phyloP scores from a whole-genome alignment of 2,329 filamentous ascomycete genomes.

The Penicillium hesseltinei region DNA sequence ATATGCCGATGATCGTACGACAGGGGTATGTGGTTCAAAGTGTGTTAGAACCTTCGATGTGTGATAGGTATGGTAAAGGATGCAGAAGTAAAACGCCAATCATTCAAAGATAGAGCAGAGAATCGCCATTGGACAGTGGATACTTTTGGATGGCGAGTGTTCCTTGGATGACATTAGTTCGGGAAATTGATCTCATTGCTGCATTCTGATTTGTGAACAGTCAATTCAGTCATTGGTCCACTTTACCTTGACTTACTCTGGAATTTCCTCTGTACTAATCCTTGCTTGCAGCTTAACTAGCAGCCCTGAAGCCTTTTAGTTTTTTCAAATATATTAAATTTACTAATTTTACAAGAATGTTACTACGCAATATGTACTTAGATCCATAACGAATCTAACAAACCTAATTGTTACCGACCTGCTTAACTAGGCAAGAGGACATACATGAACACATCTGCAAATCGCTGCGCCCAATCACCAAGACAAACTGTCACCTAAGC shows the following conservation, averaged over 20 bases:
- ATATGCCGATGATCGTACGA: slow-evolving; percentile 14
- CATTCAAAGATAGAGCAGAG: slow-evolving; percentile 7
- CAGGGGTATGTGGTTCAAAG: slow-evolving; percentile 6
- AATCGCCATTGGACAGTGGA: neutral
- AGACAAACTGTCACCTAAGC: neutral
- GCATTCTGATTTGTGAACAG: slow-evolving; percentile 12
- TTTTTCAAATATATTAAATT: neutral
- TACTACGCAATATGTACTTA: neutral
- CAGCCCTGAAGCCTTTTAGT: neutral
- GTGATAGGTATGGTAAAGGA: slow-evolving; percentile 13
- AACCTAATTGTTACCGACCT: neutral
- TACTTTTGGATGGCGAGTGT: neutral
- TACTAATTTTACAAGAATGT: neutral
- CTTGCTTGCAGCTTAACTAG: neutral
- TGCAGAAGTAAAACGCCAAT: slow-evolving; percentile 12
- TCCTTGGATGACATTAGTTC: slow-evolving; percentile 13
- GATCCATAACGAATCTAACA: neutral
- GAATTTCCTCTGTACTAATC: neutral
- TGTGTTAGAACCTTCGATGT: neutral
- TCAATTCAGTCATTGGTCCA: neutral
- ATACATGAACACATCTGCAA: neutral
- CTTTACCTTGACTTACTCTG: neutral
- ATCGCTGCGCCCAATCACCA: neutral
- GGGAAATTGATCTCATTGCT: slow-evolving; percentile 12
- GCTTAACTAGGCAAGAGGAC: slow-evolving; percentile 2